Conservation (phyloP, 2,329 filamentous ascomycete genomes). For the Ophidiomyces ophidiicola region DNA sequence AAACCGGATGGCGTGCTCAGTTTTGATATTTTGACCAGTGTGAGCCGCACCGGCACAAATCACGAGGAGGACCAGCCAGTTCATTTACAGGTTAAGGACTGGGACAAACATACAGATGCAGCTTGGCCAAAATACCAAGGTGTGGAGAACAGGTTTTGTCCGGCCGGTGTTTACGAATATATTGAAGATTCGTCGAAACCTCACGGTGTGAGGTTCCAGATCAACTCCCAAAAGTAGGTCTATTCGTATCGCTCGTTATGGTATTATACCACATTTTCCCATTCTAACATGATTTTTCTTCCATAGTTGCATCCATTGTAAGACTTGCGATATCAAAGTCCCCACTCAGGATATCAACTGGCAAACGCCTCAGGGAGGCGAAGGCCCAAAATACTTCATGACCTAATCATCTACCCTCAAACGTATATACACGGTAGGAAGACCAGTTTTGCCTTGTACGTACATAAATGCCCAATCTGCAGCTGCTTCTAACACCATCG, state of each 20-base stretch:
- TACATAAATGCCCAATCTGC: no score
- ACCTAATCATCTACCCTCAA: constrained; percentile 35
- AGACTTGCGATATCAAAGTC: constrained; percentile 98
- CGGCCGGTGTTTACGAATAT: constrained; percentile 95
- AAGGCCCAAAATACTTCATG: constrained; percentile 54
- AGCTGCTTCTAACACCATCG: no score
- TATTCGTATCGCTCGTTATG: constrained; percentile 1
- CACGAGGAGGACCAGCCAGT: constrained; percentile 98
- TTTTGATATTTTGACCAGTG: constrained; percentile 92
- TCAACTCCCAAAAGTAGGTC: constrained; percentile 91
- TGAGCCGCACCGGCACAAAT: constrained; percentile 90
- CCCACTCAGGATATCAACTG: constrained; percentile 96
- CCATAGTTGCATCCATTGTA: constrained; percentile 89
- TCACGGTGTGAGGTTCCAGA: constrained; percentile 87
- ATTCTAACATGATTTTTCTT: not conserved
- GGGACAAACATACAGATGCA: constrained; percentile 74
- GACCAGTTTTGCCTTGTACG: no score
- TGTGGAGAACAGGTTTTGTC: constrained; percentile 91
- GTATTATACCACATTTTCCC: not conserved
- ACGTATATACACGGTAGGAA: no score
- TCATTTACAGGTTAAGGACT: constrained; percentile 87
- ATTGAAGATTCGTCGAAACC: constrained; percentile 82
- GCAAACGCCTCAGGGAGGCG: constrained; percentile 87
- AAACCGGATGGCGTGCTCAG: constrained; percentile 92
- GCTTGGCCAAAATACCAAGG: constrained; percentile 84